A percentile compares a stretch with the other conserved stretches of the same genome.
Conservation (phyloP, 2,329 filamentous ascomycete genomes). For the Chaetomiaceae sp. region DNA sequence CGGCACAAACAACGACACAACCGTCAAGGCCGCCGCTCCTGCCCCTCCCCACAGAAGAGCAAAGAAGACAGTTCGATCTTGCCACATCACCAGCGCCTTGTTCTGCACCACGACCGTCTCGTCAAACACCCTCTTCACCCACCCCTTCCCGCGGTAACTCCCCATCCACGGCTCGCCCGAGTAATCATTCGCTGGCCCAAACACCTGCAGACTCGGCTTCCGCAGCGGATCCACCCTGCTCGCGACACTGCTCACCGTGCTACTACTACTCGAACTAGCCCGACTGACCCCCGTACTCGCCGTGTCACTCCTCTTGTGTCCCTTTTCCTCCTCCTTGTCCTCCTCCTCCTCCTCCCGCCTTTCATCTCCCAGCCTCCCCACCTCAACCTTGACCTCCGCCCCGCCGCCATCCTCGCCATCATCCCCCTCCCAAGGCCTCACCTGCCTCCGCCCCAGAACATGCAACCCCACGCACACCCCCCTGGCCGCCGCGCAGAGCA, state of each 20-base stretch:
- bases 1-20: constrained; percentile 30
- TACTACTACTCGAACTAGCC: too few species aligned
- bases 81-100: constrained; percentile 31
- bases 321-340: not conserved
- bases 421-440: constrained; percentile 38
- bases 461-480: constrained; percentile 37
- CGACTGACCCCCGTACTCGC: constrained; percentile 11
- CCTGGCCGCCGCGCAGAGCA: constrained; percentile 29
- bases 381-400: constrained; percentile 31
- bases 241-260: constrained; percentile 4
- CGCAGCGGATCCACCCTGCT: constrained; percentile 26
- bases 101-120: constrained; percentile 32
- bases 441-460: constrained; percentile 31
- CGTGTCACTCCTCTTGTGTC: constrained; percentile 19
- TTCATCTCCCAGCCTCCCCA: constrained; percentile 30
- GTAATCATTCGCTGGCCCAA: constrained; percentile 35
- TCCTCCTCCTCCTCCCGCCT: constrained; percentile 29
- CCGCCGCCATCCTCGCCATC: constrained; percentile 31
- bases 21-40: constrained; percentile 8
- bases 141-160: constrained; percentile 27
- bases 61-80: constrained; percentile 33
- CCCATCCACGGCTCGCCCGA: constrained; percentile 32
- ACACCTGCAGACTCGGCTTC: constrained; percentile 31
- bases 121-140: constrained; percentile 30
- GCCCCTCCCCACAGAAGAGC: constrained; percentile 33